Conservation (phyloP, 805 yeast genomes). For the Candida odintsovae region DNA sequence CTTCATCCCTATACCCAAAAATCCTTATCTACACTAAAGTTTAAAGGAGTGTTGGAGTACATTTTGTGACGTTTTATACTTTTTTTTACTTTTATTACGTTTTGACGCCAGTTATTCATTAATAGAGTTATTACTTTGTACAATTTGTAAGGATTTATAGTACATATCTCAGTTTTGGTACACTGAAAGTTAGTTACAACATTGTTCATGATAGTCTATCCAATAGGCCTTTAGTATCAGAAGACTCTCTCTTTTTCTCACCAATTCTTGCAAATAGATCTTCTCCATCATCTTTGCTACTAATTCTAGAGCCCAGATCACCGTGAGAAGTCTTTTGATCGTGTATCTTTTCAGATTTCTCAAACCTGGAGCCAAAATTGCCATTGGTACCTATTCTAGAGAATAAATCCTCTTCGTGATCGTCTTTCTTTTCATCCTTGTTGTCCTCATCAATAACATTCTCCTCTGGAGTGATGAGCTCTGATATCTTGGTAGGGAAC, state of each 20-base stretch:
- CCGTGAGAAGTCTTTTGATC: not conserved
- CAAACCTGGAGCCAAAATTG: not conserved
- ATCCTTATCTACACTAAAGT: not conserved
- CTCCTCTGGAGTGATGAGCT: not conserved
- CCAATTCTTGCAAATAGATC: constrained; percentile 4
- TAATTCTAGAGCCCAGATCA: not conserved
- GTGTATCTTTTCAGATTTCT: not conserved
- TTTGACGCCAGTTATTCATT: not conserved
- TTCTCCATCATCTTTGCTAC: not conserved
- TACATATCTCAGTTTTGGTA: not conserved
- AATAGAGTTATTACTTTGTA: not conserved
- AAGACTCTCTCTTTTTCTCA: not conserved
- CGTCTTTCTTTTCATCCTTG: not conserved
- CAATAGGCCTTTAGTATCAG: too few relatives aligned
- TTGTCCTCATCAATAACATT: not conserved
- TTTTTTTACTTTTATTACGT: not conserved
- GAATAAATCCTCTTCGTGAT: not conserved
- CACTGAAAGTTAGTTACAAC: too few relatives aligned
- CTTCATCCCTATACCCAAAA: not conserved
- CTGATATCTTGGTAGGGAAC: constrained; percentile 14
- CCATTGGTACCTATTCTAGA: constrained; percentile 2
- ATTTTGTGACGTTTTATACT: not conserved
- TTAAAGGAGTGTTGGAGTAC: not conserved
- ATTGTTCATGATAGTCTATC: too few relatives aligned
- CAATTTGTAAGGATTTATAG: not conserved